Evolutionary conservation across 768 basidiomycete species (phyloP), one percentile per base, ranked within the genome.

Genomic region (Boletellus ananiceps): DNA sequence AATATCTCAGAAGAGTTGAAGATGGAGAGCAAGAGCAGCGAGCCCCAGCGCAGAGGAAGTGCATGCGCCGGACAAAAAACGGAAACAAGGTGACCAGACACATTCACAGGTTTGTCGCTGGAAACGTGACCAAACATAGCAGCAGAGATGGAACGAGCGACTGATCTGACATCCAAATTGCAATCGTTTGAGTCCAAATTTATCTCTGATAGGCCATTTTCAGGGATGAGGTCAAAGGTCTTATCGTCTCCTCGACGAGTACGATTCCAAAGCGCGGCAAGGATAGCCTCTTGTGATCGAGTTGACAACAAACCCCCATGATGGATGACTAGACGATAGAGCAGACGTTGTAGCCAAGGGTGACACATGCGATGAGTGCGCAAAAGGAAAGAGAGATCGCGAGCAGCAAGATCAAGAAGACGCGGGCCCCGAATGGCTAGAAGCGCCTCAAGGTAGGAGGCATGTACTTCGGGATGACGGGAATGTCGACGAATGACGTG

Each of bases 391-490:
- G 60, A 52, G 40, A 83, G 56, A 47, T 66, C 55, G 8, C 60
- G 44, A 34, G 76, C 66, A 57, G 63, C 62, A n/a, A 62, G 57
- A 5, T 64, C 48, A 12, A 70, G 56, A 36, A 66, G 63, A 33
- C 60, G 57, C 14, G 56, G 37, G 13, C 67, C 61, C 5, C 50
- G 57, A 37, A 56, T 56, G 9, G 61, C 57, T 25, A 76, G 56
- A 27, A 81, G 70, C 0, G 70, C 61, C 19, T 70, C 61, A 8
- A 81, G 64, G 59, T 76, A 83, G 11, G 74, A 67, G 3, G 75
- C 48, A 40, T 82, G 80, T 21, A 78, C 61, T 29, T 74, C 72
- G 8, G 73, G 67, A 34, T 70, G 66, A 23, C 58, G 50, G n/a
- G 69, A 65, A 19, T 68, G 62, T 34, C 62, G 59, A 46, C 71